Conservation (phyloP, 345 rosid genomes). For the Abelmoschus esculentus region DNA sequence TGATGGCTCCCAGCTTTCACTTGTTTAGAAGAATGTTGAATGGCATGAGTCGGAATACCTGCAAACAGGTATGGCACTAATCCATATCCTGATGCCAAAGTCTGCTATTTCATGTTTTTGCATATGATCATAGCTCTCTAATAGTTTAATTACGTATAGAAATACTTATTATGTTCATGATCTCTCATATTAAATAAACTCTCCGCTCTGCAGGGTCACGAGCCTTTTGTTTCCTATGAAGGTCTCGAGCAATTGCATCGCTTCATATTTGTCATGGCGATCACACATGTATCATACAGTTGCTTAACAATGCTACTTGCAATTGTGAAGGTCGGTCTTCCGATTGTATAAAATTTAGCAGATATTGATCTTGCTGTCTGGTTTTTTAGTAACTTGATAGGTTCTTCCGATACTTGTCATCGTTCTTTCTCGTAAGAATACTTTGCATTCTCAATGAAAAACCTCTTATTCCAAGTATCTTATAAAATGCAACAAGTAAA, state of each 20-base stretch:
- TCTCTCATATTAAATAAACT: not conserved
- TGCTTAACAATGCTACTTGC: conserved; percentile 95
- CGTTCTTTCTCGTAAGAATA: not conserved
- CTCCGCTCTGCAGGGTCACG: conserved; percentile 53
- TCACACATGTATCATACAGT: conserved; percentile 88
- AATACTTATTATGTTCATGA: not conserved
- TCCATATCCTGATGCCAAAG: not conserved
- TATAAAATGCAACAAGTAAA: not conserved
- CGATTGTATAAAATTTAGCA: not conserved
- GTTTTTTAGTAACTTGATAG: not conserved
- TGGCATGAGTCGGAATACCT: conserved; percentile 37
- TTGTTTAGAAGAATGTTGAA: conserved; percentile 53
- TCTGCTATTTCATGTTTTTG: not conserved
- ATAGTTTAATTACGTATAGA: no score
- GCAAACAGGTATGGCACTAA: conserved; percentile 53
- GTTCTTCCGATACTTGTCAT: not conserved
- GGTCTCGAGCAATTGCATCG: conserved; percentile 95
- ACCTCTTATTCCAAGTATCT: not conserved
- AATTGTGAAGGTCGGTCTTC: conserved; percentile 64
- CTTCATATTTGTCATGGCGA: conserved; percentile 95
- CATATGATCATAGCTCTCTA: no score
- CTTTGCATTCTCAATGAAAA: not conserved
- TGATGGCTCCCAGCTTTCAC: conserved; percentile 25
- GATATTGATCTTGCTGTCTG: conserved; percentile 8
- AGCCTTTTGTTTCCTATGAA: conserved; percentile 89